Base-by-base conservation (phyloP, 345 rosid species). In the Lepidium didymum region DNA sequence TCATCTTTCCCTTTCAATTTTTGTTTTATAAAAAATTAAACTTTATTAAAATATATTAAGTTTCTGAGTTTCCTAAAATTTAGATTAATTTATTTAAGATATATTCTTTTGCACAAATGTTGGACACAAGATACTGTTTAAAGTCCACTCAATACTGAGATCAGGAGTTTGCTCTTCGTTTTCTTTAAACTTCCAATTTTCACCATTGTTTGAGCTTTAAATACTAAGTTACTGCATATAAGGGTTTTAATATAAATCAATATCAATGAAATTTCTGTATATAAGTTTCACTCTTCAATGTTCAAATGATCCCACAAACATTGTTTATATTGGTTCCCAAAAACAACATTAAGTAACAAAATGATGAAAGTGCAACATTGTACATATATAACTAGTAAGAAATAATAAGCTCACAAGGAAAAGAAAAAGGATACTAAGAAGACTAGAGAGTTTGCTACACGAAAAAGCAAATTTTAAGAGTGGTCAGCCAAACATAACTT, bases 101-200 rank as follows among this genome's bases (percentile, higher is more conserved):
- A 10, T 54, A 74, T 74, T 36, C 74, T 68, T 74, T 68, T 7
- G 60, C 69, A 61, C 53, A 74, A 61, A 74, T 74, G 78, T 62
- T 68, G 46, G 74, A 62, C 74, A 68, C 7, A 46, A 68, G 21
- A 55, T 54, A 68, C 69, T 54, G 78, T 68, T 29, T 4, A 61
- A 62, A 68, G 74, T 68, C 63, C 58, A 74, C 58, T 68, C 51
- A 27, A 43, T 44, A 55, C 37, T 31, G 54, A 62, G 68, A 53
- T 75, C 78, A 68, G 69, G 74, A 68, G 64, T 66, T 52, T 59
- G 56, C 16, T 7, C 47, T 74, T 46, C 34, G 16, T 44, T 54
- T 75, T 75, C 64, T 68, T 50, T 73, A 74, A 69, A 68, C 65
- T 67, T 69, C 44, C 74, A 46, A 25, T 45, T 56, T 60, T 36